These are phyloP conservation scores for Paramecium sexaurelia DNA, from an alignment of 73 alveolate genomes.

Conservation along the genomic window DNA sequence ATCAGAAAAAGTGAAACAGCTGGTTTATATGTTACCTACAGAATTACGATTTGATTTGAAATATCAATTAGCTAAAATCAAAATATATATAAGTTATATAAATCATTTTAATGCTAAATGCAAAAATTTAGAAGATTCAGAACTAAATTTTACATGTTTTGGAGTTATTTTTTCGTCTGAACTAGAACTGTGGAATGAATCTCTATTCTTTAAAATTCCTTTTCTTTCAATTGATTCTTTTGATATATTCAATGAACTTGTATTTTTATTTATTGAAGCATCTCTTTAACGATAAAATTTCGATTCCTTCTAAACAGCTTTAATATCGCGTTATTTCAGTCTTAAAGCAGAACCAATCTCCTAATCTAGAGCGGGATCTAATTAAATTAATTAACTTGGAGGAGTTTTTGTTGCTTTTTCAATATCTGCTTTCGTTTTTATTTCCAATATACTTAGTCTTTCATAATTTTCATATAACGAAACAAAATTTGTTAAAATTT, in stretches of 20 bases:
- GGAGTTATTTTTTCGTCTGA: background rate
- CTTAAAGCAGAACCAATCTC: background rate
- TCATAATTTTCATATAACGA: background rate
- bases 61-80: background rate
- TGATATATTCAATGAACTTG: background rate
- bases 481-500: background rate
- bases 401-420: background rate
- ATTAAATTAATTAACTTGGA: background rate
- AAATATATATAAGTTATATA: background rate
- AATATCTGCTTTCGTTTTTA: slow-evolving; percentile 7
- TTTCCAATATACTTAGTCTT: background rate
- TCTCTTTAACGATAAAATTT: background rate
- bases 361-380: background rate
- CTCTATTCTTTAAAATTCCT: slow-evolving; percentile 1
- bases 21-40: slow-evolving; percentile 97
- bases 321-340: background rate
- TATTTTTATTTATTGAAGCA: background rate
- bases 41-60: slow-evolving; percentile 81
- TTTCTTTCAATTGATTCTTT: slow-evolving; percentile 4
- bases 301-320: background rate
- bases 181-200: background rate
- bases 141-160: background rate
- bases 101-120: background rate
- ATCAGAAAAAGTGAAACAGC: slow-evolving; percentile 97
- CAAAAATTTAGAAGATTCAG: background rate